Percentiles rank a stretch among this genome's conserved stretches.
These are phyloP conservation scores for Saccharomycopsis amapae DNA, from an alignment of 805 yeast genomes.

Conservation along the genomic window DNA sequence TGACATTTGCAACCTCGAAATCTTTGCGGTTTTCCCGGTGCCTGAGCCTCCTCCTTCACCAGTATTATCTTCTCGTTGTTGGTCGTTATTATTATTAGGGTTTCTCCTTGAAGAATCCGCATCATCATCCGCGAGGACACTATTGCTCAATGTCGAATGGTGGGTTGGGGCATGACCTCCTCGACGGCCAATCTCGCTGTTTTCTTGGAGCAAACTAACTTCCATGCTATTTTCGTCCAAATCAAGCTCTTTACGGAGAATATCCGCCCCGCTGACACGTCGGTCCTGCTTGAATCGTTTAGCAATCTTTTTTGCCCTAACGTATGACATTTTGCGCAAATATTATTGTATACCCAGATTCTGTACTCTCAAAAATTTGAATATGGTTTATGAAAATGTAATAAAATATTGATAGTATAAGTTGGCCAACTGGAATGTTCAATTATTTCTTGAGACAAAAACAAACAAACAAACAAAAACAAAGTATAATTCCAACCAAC, in stretches of 20 bases:
- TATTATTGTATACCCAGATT: too few species aligned
- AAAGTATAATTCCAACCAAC: too few species aligned
- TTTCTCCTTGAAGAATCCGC: not conserved
- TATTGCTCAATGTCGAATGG: not conserved
- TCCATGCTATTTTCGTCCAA: conserved; percentile 6
- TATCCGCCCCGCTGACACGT: conserved; percentile 30
- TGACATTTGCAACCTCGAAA: conserved; percentile 20
- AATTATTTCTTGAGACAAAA: too few species aligned
- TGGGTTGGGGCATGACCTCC: not conserved
- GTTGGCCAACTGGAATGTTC: too few species aligned
- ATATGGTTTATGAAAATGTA: too few species aligned
- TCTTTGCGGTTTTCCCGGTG: conserved; percentile 29
- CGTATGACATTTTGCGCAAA: conserved; percentile 15
- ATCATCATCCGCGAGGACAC: conserved; percentile 1
- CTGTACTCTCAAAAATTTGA: too few species aligned
- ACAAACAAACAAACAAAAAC: too few species aligned
- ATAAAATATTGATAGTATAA: too few species aligned
- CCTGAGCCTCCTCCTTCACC: not conserved
- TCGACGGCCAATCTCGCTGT: conserved; percentile 5
- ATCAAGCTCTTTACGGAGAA: conserved; percentile 28
- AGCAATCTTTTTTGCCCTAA: conserved; percentile 14
- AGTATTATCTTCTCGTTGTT: not conserved
- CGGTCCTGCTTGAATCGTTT: conserved; percentile 25
- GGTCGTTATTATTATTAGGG: not conserved
- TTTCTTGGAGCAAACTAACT: conserved; percentile 10